phyloP scores from a whole-genome alignment of 1,284 basidiomycete genomes.

The Inonotus obliquus region DNA sequence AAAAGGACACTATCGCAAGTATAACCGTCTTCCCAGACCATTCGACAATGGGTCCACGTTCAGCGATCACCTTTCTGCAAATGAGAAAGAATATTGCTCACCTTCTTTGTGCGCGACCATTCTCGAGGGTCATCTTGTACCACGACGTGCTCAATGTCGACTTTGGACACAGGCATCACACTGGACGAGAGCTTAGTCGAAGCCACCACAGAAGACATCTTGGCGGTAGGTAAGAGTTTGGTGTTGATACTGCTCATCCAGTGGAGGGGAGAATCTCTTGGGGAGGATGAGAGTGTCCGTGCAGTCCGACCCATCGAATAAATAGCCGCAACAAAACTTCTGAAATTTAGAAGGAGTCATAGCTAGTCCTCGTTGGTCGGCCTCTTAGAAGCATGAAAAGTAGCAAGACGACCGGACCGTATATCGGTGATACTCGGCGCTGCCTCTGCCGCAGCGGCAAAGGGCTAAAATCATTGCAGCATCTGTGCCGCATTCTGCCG shows the following conservation, averaged over 20 bases:
- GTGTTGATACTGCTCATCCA: not conserved
- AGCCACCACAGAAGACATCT: not conserved
- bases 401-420: not conserved
- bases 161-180: not conserved
- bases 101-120: constrained; percentile 71
- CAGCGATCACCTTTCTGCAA: not conserved
- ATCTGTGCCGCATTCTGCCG: not conserved
- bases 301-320: not conserved
- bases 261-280: not conserved
- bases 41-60: not conserved
- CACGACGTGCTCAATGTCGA: constrained; percentile 61
- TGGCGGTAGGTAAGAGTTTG: not conserved
- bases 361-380: not conserved
- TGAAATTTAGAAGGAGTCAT: not conserved
- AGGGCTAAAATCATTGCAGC: not conserved
- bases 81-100: constrained; percentile 19
- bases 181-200: not conserved
- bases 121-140: constrained; percentile 75
- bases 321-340: not conserved
- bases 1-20: constrained; percentile 53
- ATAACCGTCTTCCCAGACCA: constrained; percentile 40
- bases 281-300: not conserved
- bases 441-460: not conserved
- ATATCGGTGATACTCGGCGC: not conserved
- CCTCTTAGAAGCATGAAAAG: not conserved